These are phyloP conservation scores for Sugiyamaella lignohabitans DNA, from an alignment of 805 yeast species.

Conservation along the genomic window DNA sequence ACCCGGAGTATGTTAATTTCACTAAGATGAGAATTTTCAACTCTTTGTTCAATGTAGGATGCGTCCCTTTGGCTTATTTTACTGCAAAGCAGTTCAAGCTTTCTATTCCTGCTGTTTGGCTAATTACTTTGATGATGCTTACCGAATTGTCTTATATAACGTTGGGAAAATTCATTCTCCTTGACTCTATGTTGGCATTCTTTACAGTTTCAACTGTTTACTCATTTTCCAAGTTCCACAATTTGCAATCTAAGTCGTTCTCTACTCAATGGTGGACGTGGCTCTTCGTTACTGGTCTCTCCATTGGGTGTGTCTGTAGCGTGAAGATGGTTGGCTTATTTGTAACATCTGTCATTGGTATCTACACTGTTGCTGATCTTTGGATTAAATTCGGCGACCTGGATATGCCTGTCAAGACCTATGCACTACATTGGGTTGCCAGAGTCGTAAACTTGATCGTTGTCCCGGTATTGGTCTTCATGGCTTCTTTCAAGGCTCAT, in stretches of 20 bases:
- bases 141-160: slow-evolving; percentile 80
- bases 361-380: slow-evolving; percentile 79
- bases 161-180: slow-evolving; percentile 78
- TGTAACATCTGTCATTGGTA: slow-evolving; percentile 80
- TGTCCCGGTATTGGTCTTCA: slow-evolving; percentile 64
- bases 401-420: slow-evolving; percentile 29
- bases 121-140: slow-evolving; percentile 64
- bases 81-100: slow-evolving; percentile 74
- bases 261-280: slow-evolving; percentile 89
- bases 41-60: slow-evolving; percentile 72
- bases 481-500: slow-evolving; percentile 73
- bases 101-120: slow-evolving; percentile 64
- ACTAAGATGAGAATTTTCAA: slow-evolving; percentile 81
- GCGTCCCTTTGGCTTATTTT: slow-evolving; percentile 82
- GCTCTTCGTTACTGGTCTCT: slow-evolving; percentile 75
- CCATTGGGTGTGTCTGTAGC: slow-evolving; percentile 84
- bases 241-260: slow-evolving; percentile 53
- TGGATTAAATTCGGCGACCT: slow-evolving; percentile 76
- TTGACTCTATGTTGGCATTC: slow-evolving; percentile 86
- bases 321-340: slow-evolving; percentile 97
- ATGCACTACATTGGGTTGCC: slow-evolving; percentile 58
- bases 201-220: slow-evolving; percentile 81
- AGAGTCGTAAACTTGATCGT: slow-evolving; percentile 61
- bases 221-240: slow-evolving; percentile 67
- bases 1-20: slow-evolving; percentile 72